A percentile compares a stretch with the other conserved stretches of the same genome.
These are phyloP conservation scores for Penicillium sp. DNA, from an alignment of 2,329 filamentous ascomycete species.

Conservation along the genomic window DNA sequence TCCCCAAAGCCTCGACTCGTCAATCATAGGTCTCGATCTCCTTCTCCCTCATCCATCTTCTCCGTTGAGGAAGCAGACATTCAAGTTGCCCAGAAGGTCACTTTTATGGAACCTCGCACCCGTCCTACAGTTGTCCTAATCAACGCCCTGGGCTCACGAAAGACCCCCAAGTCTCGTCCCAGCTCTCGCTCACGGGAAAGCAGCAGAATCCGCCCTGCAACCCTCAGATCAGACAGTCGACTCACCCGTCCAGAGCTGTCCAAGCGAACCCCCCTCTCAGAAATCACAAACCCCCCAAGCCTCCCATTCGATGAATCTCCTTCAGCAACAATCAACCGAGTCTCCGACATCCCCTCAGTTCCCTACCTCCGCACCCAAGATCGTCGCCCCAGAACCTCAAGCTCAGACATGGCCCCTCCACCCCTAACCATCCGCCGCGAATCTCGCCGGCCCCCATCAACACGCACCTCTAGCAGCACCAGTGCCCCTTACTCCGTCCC, in stretches of 20 bases:
- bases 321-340: conserved; percentile 21
- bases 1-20: conserved; percentile 23
- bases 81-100: conserved; percentile 35
- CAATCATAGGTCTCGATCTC: conserved; percentile 26
- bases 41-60: conserved; percentile 29
- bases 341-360: conserved; percentile 27
- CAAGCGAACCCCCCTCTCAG: neutral
- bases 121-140: conserved; percentile 37
- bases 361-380: conserved; percentile 12
- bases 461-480: conserved; percentile 29
- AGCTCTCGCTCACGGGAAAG: conserved; percentile 18
- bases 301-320: neutral
- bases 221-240: conserved; percentile 7
- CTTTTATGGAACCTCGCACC: conserved; percentile 30
- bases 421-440: conserved; percentile 16
- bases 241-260: conserved; percentile 1
- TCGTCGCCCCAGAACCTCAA: conserved; percentile 23
- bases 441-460: conserved; percentile 21
- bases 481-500: conserved; percentile 22
- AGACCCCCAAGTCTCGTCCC: conserved; percentile 10
- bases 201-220: conserved; percentile 4
- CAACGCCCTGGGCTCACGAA: conserved; percentile 26
- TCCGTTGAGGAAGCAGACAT: conserved; percentile 36
- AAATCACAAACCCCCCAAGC: neutral
- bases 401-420: conserved; percentile 19